Evolutionary conservation across 1,139 yeast genomes (phyloP).

Genomic region (Candida dubliniensis): DNA sequence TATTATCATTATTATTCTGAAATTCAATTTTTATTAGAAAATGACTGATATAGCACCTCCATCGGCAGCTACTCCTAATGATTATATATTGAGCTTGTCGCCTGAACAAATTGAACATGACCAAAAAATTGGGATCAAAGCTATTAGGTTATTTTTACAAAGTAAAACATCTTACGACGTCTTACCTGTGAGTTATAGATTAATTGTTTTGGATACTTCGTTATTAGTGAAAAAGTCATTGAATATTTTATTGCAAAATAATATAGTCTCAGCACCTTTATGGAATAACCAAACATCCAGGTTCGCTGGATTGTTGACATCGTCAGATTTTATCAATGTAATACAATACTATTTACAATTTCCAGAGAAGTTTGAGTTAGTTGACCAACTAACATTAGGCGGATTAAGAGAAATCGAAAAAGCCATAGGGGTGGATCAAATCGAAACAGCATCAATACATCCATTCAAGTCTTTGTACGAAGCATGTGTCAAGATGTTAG

Average conservation of each 20-base stretch:
- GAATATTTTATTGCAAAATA: constrained; percentile 86
- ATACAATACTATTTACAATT: constrained; percentile 91
- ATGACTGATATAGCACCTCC: constrained; percentile 14
- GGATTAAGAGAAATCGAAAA: constrained; percentile 84
- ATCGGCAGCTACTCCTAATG: constrained; percentile 39
- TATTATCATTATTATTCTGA: too few relatives aligned
- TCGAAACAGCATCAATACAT: constrained; percentile 86
- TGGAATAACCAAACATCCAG: constrained; percentile 91
- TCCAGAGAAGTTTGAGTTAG: constrained; percentile 87
- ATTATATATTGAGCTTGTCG: constrained; percentile 43
- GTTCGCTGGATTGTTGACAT: constrained; percentile 92
- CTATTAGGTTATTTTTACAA: constrained; percentile 80
- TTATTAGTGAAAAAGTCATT: constrained; percentile 87
- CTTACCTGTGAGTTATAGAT: constrained; percentile 89
- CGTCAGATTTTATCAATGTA: constrained; percentile 91
- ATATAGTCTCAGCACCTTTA: constrained; percentile 93
- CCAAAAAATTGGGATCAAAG: constrained; percentile 67
- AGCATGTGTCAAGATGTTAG: constrained; percentile 91
- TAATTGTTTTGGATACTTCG: constrained; percentile 92
- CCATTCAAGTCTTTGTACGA: constrained; percentile 90
- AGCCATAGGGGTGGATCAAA: constrained; percentile 84
- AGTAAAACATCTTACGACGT: constrained; percentile 96
- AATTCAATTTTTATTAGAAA: background rate
- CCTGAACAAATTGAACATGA: constrained; percentile 52
- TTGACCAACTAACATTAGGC: constrained; percentile 81